Base-by-base conservation (phyloP, 768 basidiomycete species). In the Hysterangium stoloniferum region DNA sequence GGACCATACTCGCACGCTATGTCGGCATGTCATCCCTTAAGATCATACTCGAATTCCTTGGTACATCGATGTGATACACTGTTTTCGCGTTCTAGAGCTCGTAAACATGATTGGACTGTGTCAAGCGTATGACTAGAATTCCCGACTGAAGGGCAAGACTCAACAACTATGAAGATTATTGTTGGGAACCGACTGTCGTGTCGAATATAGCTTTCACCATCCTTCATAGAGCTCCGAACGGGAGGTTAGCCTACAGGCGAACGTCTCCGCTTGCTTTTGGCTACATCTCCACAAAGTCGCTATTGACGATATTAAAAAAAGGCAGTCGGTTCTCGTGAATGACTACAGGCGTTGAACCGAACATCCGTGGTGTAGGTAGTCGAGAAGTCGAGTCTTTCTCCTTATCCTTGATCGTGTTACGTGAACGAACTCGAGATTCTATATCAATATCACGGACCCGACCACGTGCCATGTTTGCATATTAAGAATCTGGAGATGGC, bases 21-120 rank as follows among this genome's bases (percentile, higher is more conserved):
- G 38, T 93, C 86, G n/a, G 76, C 74, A 61, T 85, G 87, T 56
- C 86, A 87, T 12, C 77, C 76, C 54, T 95, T 89, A 5, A 96
- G 73, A 62, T 95, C 93, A 48, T 75, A 70, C 65, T 96, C 93
- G 2, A 96, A 74, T 60, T 95, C 92, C 32, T 80, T 69, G n/a
- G 96, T 86, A 15, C 91, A 74, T 22, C 86, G 72, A 1, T 88
- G 75, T 4, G 90, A 91, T 7, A 88, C 76, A 4, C 81, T 72
- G 57, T 94, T 94, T 60, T 95, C 88, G 0, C 79, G 75, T 58
- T 93, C 87, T 3, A 94, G 74, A 33, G 82, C 75, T 13, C 78
- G 71, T 7, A 95, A 70, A 55, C 86, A 82, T 24, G 72, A 66
- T 56, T 86, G 89, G 9, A 86, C 78, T 6, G 70, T 66, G 46